Evolutionary conservation across 495 filamentous ascomycete genomes (phyloP), one percentile per base, ranked within the genome.

Genomic region (Podospora appendiculata): DNA sequence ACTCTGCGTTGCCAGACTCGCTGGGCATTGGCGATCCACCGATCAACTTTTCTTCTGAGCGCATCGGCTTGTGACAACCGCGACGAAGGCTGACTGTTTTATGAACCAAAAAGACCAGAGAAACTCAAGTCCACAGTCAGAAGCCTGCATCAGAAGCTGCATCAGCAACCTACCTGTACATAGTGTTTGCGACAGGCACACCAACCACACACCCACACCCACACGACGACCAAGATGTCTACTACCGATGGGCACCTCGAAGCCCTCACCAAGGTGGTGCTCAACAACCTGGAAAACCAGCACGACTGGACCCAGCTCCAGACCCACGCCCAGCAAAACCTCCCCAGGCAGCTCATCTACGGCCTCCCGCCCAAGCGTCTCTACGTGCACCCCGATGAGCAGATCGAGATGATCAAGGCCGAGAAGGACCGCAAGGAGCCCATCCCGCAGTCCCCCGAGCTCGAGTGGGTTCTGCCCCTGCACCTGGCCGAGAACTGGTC

Each of bases 361-460:
- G 93, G 93, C 6, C 75, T 95, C n/a, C 91, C 93, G 8, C 90
- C 93, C 6, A 80, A 86, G 46, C 80, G 83, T 6, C 77, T 95
- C 18, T 97, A 98, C 70, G 79, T 88, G 48, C 91, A 98, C 66
- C 93, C 93, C 6, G 93, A 96, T 66, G 88, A 94, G 68, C 90
- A 95, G 69, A 79, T 90, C 41, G 85, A 82, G 56, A 79, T 89
- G 65, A 70, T 95, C 50, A 83, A 87, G 66, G 70, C 71, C 40
- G 70, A 75, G 50, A 67, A 71, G 51, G 64, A 64, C 32, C 53
- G 59, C 3, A 57, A 64, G 56, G 18, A 68, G 47, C 58, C 50
- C 32, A 68, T 77, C n/a, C 56, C 61, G 25, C 74, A 74, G 55
- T 69, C 73, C 2, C 71, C 83, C 0, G 81, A 87, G 59, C 68